A percentile compares a stretch with the other conserved stretches of the same genome.
Evolutionary conservation across 768 basidiomycete genomes (phyloP).

Genomic region (Boletus pseudo-olivaceus): DNA sequence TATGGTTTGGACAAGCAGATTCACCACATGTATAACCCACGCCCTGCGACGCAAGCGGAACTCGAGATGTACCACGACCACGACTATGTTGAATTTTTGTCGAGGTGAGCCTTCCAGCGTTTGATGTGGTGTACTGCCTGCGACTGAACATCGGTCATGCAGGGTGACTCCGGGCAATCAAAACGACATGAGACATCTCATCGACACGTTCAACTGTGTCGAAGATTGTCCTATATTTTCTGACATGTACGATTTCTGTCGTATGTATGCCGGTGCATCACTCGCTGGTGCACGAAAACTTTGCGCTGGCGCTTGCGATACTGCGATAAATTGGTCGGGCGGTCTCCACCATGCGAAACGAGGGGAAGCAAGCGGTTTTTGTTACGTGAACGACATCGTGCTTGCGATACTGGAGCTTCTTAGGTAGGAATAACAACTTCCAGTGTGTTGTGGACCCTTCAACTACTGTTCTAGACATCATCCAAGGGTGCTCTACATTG

Average conservation of each 20-base stretch:
- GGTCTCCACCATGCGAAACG: slow-evolving; percentile 98
- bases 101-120: slow-evolving; percentile 50
- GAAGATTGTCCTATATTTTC: slow-evolving; percentile 97
- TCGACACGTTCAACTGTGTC: slow-evolving; percentile 88
- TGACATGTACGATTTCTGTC: slow-evolving; percentile 92
- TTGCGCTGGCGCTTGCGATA: slow-evolving; percentile 82
- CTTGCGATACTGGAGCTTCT: slow-evolving; percentile 90
- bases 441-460: neutral
- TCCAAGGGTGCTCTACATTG: slow-evolving; percentile 93
- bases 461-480: slow-evolving; percentile 59
- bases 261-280: slow-evolving; percentile 90
- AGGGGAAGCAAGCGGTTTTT: slow-evolving; percentile 97
- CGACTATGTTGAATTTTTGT: slow-evolving; percentile 96
- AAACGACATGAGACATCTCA: slow-evolving; percentile 66
- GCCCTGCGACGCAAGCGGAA: slow-evolving; percentile 85
- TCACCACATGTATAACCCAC: slow-evolving; percentile 86
- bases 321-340: slow-evolving; percentile 98
- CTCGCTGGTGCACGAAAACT: slow-evolving; percentile 89
- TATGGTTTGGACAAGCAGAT: slow-evolving; percentile 96
- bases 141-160: neutral
- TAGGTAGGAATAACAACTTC: slow-evolving; percentile 43
- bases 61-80: slow-evolving; percentile 89
- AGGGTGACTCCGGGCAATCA: slow-evolving; percentile 64
- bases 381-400: slow-evolving; percentile 97
- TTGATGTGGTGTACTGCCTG: neutral